Evolutionary conservation across 2,329 filamentous ascomycete species (phyloP).

Genomic region (Penicillium sp.): DNA sequence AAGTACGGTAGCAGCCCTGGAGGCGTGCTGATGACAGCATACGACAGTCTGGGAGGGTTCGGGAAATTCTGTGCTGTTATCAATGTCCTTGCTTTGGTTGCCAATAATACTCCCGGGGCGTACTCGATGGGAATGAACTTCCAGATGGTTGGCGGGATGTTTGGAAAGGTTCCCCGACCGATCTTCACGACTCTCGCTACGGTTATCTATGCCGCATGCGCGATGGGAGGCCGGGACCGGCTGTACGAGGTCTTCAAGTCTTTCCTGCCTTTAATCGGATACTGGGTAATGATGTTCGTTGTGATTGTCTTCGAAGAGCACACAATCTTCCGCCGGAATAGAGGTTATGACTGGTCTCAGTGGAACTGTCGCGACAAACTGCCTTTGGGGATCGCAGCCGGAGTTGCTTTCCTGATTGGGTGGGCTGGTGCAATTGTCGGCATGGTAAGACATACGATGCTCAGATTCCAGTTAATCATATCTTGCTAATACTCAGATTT

Average conservation of each 20-base stretch:
- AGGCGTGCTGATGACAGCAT: conserved; percentile 40
- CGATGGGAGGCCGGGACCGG: conserved; percentile 44
- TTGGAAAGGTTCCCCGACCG: conserved; percentile 41
- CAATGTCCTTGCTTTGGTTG: conserved; percentile 42
- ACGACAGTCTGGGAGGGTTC: conserved; percentile 40
- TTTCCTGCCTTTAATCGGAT: conserved; percentile 48
- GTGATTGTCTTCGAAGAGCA: conserved; percentile 45
- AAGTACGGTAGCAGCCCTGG: conserved; percentile 31
- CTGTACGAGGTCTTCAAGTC: conserved; percentile 46
- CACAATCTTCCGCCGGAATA: conserved; percentile 41
- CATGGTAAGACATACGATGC: conserved; percentile 31
- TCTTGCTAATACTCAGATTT: neutral
- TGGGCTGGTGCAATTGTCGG: conserved; percentile 42
- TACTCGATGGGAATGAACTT: conserved; percentile 48
- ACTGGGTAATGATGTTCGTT: conserved; percentile 47
- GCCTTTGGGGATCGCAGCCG: conserved; percentile 43
- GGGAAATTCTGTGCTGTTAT: conserved; percentile 45
- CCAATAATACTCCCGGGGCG: conserved; percentile 45
- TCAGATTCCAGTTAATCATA: neutral
- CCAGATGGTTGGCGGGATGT: conserved; percentile 42
- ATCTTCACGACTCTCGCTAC: conserved; percentile 44
- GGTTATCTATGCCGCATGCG: conserved; percentile 43
- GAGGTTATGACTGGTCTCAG: conserved; percentile 40
- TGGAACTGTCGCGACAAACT: conserved; percentile 41
- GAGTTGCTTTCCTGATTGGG: conserved; percentile 37